phyloP scores from a whole-genome alignment of 108 stramenopile species.

The Cylindrotheca fusiformis region DNA sequence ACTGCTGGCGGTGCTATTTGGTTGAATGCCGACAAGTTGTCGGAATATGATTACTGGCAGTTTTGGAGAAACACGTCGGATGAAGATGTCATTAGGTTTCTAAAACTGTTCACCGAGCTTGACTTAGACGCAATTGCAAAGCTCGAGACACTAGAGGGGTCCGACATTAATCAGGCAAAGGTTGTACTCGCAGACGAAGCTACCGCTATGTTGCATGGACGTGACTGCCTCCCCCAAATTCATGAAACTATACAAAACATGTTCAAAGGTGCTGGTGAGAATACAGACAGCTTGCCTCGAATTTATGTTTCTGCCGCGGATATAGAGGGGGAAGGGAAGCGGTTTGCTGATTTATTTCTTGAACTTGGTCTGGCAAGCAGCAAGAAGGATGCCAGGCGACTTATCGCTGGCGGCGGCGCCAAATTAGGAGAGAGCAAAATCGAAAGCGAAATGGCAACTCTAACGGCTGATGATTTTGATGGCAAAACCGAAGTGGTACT shows the following conservation, averaged over 20 bases:
- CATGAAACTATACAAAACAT: constrained; percentile 85
- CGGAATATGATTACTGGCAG: constrained; percentile 98
- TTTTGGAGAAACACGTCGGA: constrained; percentile 97
- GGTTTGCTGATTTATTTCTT: constrained; percentile 85
- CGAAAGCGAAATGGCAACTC: constrained; percentile 50
- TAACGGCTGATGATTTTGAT: constrained; percentile 58
- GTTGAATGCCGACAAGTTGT: constrained; percentile 89
- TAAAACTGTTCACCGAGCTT: constrained; percentile 94
- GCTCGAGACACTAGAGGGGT: constrained; percentile 63
- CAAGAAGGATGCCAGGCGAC: constrained; percentile 92
- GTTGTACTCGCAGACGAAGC: constrained; percentile 94
- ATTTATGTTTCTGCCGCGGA: constrained; percentile 49
- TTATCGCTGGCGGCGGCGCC: constrained; percentile 92
- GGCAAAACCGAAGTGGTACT: constrained; percentile 67
- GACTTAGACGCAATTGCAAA: constrained; percentile 79
- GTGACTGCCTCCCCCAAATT: constrained; percentile 75
- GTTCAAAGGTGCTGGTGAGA: constrained; percentile 56
- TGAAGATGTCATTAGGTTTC: constrained; percentile 90
- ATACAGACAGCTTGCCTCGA: constrained; percentile 65
- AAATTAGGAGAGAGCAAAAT: constrained; percentile 69
- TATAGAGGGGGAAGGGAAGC: constrained; percentile 40
- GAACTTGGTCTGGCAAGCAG: constrained; percentile 72
- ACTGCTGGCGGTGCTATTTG: constrained; percentile 96
- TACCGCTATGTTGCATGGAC: constrained; percentile 90
- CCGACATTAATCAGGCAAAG: constrained; percentile 92